A percentile compares a stretch with the other conserved stretches of the same genome.
Conservation (phyloP, 176 grass and related monocot genomes). For the Chloris gayana region DNA sequence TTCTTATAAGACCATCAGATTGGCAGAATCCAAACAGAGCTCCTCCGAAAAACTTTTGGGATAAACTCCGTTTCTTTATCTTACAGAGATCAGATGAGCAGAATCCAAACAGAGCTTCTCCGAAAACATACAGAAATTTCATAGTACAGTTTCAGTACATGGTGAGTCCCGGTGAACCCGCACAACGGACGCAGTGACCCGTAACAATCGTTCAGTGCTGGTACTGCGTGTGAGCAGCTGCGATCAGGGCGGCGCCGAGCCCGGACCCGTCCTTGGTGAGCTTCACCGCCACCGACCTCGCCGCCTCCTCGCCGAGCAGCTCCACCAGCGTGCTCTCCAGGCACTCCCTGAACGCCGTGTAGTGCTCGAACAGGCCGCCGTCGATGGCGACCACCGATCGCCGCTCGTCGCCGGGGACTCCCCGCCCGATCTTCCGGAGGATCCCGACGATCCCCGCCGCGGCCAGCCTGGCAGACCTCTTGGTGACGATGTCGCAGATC, state of each 20-base stretch:
- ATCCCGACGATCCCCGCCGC: slow-evolving; percentile 86
- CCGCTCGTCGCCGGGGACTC: slow-evolving; percentile 33
- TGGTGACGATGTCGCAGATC: slow-evolving; percentile 72
- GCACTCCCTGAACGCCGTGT: slow-evolving; percentile 62
- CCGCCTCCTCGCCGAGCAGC: slow-evolving; percentile 68
- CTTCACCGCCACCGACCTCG: slow-evolving; percentile 44
- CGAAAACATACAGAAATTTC: no score
- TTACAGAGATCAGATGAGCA: not conserved
- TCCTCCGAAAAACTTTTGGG: not conserved
- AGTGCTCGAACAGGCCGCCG: slow-evolving; percentile 69
- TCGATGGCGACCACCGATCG: slow-evolving; percentile 72
- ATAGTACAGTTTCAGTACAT: no score
- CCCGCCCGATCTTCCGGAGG: slow-evolving; percentile 71
- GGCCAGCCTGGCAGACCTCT: slow-evolving; percentile 68
- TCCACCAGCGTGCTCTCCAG: slow-evolving; percentile 70
- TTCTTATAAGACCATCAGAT: not conserved
- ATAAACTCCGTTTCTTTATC: not conserved
- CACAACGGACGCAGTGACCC: no score
- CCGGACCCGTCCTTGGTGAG: slow-evolving; percentile 81
- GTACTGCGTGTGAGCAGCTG: slow-evolving; percentile 66
- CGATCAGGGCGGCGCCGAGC: slow-evolving; percentile 80
- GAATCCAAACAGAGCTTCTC: not conserved
- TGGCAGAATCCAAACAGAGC: not conserved
- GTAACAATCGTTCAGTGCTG: not conserved
- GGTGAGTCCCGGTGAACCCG: no score